Conservation (phyloP, 352 stramenopile genomes). For the Phytopythium delawarense region DNA sequence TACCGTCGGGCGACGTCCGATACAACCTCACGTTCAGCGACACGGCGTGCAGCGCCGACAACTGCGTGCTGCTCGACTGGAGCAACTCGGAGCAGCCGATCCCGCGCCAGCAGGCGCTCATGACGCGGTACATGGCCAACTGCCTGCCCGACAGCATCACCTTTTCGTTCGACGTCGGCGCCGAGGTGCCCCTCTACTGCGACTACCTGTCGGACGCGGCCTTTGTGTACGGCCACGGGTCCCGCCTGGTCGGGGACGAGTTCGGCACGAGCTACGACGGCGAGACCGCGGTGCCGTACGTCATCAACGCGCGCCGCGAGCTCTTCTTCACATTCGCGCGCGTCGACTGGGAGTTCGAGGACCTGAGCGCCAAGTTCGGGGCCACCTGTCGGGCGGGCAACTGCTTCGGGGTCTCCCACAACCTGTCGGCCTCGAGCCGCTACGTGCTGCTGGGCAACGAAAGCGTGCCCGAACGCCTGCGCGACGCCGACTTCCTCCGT, state of each 20-base stretch:
- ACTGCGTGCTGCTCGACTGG: slow-evolving; percentile 15
- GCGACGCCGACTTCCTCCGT: slow-evolving; percentile 12
- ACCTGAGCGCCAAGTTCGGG: slow-evolving; percentile 28
- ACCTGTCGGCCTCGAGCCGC: slow-evolving; percentile 10
- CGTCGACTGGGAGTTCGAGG: slow-evolving; percentile 24
- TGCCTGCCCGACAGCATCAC: slow-evolving; percentile 2
- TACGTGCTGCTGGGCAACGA: slow-evolving; percentile 18
- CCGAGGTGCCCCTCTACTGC: slow-evolving; percentile 5
- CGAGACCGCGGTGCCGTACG: slow-evolving; percentile 7
- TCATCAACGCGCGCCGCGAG: slow-evolving; percentile 23
- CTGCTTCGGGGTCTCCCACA: slow-evolving; percentile 24
- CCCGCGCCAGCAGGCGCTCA: slow-evolving; percentile 7
- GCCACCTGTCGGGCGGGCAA: slow-evolving; percentile 16
- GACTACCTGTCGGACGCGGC: slow-evolving; percentile 1
- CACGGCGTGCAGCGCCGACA: slow-evolving; percentile 7
- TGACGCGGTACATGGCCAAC: slow-evolving; percentile 11
- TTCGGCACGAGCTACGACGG: slow-evolving; percentile 6
- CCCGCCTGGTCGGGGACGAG: slow-evolving; percentile 9
- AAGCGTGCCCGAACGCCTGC: slow-evolving; percentile 15
- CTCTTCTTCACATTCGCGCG: slow-evolving; percentile 34
- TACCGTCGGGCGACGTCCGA: slow-evolving; percentile 5
- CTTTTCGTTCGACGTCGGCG: slow-evolving; percentile 11
- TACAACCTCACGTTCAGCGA: slow-evolving; percentile 11
- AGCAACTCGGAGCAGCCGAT: not conserved
- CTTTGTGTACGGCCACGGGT: slow-evolving; percentile 14